Base-by-base conservation (phyloP, 1,284 basidiomycete genomes). In the Cutaneotrichosporon sp. region DNA sequence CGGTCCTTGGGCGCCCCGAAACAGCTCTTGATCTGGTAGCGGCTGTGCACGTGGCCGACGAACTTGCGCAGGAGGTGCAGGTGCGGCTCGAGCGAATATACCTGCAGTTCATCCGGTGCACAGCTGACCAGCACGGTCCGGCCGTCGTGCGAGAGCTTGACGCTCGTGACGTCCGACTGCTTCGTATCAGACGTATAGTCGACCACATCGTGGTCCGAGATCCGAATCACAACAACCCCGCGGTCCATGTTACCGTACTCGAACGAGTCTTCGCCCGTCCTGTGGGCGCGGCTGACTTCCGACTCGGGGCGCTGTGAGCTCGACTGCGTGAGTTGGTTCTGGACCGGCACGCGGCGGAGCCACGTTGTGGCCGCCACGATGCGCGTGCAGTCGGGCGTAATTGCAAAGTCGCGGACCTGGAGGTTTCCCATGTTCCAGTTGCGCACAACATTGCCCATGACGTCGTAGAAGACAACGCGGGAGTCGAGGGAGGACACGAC, bases 1-100 rank as follows among this genome's bases (percentile, higher is more conserved):
- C 86, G 88, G 56, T 86, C 86, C 65, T 89, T 85, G 27, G 85
- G 78, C n/a, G 93, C 93, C 24, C 93, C 96, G 72, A 97, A 97
- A 67, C 90, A 92, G 70, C 88, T 89, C 53, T 89, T 82, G 57
- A 98, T 88, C 57, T 97, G 84, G 72, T 89, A 88, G 34, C 81
- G 79, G 4, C 82, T 82, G 73, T 93, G 90, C 32, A 81, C 81
- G 64, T 92, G 87, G 22, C 88, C 93, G 2, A 82, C 82, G 68
- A 86, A 94, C 71, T 84, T 87, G 60, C 87, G 84, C 25, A 85
- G 79, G 59, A 91, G 77, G 49, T 82, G 81, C 43, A 82, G 80
- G 46, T 82, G 59, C 5, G 76, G 74, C 22, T 76, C 79, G 43
- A 97, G 79, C 67, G 91, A 85, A 84, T 88, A 90, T 57, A 97